phyloP scores from a whole-genome alignment of 2,329 filamentous ascomycete genomes.

The Cladophialophora yegresii region DNA sequence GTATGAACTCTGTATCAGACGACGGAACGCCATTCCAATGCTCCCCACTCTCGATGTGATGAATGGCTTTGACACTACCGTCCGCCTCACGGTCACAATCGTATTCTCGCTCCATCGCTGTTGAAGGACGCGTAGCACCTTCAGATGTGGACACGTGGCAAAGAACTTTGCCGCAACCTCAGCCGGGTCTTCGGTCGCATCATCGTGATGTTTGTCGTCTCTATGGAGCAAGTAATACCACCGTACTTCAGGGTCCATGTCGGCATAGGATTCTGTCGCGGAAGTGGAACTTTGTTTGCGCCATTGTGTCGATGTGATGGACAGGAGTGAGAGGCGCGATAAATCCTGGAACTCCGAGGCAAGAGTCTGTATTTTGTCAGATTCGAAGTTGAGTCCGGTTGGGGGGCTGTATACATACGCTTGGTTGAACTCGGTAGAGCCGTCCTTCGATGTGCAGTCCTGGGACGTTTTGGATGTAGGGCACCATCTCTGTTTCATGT shows the following conservation, averaged over 20 bases:
- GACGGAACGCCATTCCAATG: neutral
- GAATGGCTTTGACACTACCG: neutral
- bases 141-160: neutral
- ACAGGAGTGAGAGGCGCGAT: neutral
- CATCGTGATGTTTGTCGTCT: neutral
- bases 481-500: neutral
- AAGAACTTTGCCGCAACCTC: neutral
- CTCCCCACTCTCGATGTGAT: neutral
- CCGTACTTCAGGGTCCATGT: neutral
- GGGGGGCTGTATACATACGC: neutral
- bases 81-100: neutral
- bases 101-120: neutral
- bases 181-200: neutral
- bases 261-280: too few species aligned
- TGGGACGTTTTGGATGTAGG: neutral
- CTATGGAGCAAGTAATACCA: neutral
- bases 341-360: neutral
- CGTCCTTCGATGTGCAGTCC: neutral
- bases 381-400: neutral
- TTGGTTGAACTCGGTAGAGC: neutral
- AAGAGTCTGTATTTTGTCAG: neutral
- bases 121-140: neutral
- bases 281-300: too few species aligned
- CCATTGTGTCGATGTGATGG: neutral
- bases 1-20: neutral